phyloP scores from a whole-genome alignment of 192 early-diverging fungal genomes.

The Linnemannia schmuckeri region DNA sequence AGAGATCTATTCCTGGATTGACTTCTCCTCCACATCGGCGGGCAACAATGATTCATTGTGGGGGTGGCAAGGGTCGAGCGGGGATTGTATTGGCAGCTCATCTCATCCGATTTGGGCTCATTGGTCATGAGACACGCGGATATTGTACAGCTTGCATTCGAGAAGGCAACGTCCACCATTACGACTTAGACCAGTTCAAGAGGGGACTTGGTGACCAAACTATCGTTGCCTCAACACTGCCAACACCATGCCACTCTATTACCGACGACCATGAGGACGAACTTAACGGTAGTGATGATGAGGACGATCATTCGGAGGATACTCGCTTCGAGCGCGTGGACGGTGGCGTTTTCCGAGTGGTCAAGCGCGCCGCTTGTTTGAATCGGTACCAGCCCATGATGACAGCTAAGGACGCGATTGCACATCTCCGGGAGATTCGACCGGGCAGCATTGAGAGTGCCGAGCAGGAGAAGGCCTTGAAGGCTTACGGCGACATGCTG shows the following conservation, averaged over 20 bases:
- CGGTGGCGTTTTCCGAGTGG: conserved; percentile 3
- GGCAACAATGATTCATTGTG: conserved; percentile 49
- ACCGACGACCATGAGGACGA: not conserved
- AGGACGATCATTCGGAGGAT: conserved; percentile 8
- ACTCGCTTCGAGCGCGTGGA: not conserved
- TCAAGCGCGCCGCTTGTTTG: conserved; percentile 28
- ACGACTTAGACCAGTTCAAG: conserved; percentile 41
- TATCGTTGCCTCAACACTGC: conserved; percentile 22
- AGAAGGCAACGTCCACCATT: conserved; percentile 29
- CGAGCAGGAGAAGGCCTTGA: conserved; percentile 49
- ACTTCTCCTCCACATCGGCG: conserved; percentile 23
- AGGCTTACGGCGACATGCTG: conserved; percentile 46
- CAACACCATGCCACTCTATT: conserved; percentile 16
- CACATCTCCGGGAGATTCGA: conserved; percentile 35
- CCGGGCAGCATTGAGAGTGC: conserved; percentile 49
- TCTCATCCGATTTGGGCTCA: conserved; percentile 42
- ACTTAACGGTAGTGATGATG: conserved; percentile 6
- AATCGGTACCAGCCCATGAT: conserved; percentile 44
- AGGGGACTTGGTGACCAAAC: conserved; percentile 29
- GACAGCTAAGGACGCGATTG: conserved; percentile 42
- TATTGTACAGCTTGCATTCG: conserved; percentile 37
- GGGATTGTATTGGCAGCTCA: conserved; percentile 50
- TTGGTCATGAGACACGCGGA: conserved; percentile 37
- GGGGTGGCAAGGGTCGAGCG: conserved; percentile 50
- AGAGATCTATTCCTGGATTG: not conserved